Conservation (phyloP, 1,284 basidiomycete species). For the Phellopilus nigrolimitatus region DNA sequence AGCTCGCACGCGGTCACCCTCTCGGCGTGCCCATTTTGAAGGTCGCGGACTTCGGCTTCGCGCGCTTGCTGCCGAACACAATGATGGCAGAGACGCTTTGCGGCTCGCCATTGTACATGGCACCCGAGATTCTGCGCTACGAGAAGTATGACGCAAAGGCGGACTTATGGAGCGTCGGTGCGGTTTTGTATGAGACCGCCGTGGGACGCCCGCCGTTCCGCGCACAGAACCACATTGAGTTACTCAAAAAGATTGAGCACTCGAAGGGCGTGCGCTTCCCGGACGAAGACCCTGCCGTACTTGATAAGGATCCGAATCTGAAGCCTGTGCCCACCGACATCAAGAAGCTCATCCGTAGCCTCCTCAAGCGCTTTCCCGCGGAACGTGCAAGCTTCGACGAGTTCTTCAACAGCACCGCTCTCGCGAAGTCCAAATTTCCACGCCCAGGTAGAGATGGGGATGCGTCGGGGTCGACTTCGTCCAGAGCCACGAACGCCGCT, state of each 20-base stretch:
- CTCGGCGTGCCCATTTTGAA: conserved; percentile 92
- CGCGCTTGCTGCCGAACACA: conserved; percentile 84
- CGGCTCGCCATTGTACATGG: conserved; percentile 99
- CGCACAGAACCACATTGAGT: conserved; percentile 93
- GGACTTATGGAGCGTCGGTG: conserved; percentile 97
- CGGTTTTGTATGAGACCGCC: conserved; percentile 96
- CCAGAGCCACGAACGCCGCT: conserved; percentile 18
- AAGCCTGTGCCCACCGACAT: conserved; percentile 76
- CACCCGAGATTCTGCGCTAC: conserved; percentile 95
- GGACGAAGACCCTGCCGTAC: conserved; percentile 66
- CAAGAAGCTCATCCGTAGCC: conserved; percentile 79
- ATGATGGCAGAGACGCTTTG: conserved; percentile 98
- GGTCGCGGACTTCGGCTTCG: conserved; percentile 98
- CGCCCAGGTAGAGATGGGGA: conserved; percentile 33
- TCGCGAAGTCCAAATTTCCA: conserved; percentile 77
- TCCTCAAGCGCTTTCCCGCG: conserved; percentile 81
- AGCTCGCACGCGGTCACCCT: conserved; percentile 83
- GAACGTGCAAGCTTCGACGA: conserved; percentile 90
- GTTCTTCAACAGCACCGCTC: conserved; percentile 82
- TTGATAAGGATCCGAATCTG: conserved; percentile 37
- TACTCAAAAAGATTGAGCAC: conserved; percentile 89
- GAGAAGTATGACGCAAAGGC: conserved; percentile 98
- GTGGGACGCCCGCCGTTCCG: conserved; percentile 93
- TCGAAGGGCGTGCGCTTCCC: conserved; percentile 87
- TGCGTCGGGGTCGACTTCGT: conserved; percentile 24